Evolutionary conservation across 441 rosid genomes (phyloP), one percentile per base, ranked within the genome.

Genomic region (Mallotus japonicus): DNA sequence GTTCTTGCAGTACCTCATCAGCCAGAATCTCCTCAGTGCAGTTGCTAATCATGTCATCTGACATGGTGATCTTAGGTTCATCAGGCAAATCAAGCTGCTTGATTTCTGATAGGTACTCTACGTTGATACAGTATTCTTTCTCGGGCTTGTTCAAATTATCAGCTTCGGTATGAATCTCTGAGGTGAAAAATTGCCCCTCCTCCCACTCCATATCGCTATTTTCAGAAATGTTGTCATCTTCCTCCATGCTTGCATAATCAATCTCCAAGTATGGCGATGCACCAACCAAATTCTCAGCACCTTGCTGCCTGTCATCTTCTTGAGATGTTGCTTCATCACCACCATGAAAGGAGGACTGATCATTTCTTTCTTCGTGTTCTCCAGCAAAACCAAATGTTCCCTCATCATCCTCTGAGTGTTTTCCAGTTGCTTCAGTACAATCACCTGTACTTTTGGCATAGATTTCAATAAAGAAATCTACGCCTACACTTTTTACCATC

Each of bases 121-220:
- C 73, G 37, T 58, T 64, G 58, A 63, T 20, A 53, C 65, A 50
- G 1, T 63, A 66, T 42, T 74, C 73, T 37, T 75, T 60, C 8
- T 82, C 82, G 49, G 55, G 60, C 62, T 78, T 78, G 59, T 69
- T 67, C 24, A 63, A 64, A 70, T 37, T 61, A 53, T 61, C 55
- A 22, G 55, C 66, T 78, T 72, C 85, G 50, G 42, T 32, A n/a
- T 72, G 78, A 49, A 51, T 28, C 67, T 75, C 81, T 37, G 65
- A 64, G 63, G 65, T 53, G 28, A 80, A 76, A 60, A 55, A 58
- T 17, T 32, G 74, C 16, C 74, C 80, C 46, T 77, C 88, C 46
- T 82, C 87, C 91, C 87, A 85, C 64, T 85, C 91, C 86, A 83
- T 84, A 65, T 75, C 86, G 46, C 74, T 72, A 69, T 65, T 75